Conservation (phyloP, 305 asterid genomes). For the Salvia sclarea region DNA sequence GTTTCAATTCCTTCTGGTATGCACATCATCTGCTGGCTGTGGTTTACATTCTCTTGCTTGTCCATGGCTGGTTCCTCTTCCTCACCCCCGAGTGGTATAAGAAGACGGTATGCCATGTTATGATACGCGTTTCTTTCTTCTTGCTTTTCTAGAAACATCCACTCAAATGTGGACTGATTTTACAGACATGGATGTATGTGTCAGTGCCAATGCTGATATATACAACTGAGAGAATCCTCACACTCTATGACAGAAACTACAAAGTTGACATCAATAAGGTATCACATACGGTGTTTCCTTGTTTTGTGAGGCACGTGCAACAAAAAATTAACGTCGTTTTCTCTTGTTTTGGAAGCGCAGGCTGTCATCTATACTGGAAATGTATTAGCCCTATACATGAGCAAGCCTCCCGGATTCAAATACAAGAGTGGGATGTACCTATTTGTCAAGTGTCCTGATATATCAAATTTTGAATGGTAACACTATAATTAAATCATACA, state of each 20-base stretch:
- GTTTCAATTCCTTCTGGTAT: conserved; percentile 95
- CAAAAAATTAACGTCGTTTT: background rate
- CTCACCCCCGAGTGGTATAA: conserved; percentile 69
- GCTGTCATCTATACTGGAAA: conserved; percentile 85
- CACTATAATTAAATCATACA: no score
- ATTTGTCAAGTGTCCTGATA: conserved; percentile 80
- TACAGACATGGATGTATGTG: conserved; percentile 93
- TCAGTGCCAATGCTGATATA: conserved; percentile 60
- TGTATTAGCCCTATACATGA: conserved; percentile 88
- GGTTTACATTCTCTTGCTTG: conserved; percentile 64
- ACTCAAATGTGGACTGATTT: background rate
- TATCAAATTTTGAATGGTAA: conserved; percentile 79
- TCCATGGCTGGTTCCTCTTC: conserved; percentile 75
- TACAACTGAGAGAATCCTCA: conserved; percentile 61
- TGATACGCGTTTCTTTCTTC: background rate
- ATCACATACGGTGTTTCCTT: background rate
- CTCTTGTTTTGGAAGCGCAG: conserved; percentile 39
- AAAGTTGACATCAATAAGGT: conserved; percentile 70
- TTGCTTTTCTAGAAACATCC: background rate
- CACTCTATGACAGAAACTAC: conserved; percentile 55
- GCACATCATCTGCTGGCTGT: conserved; percentile 80
- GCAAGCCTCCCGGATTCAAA: conserved; percentile 76
- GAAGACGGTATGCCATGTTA: conserved; percentile 54
- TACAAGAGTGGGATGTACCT: conserved; percentile 97
- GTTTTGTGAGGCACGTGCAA: background rate